These are phyloP conservation scores for Pleurotus tuber-regium DNA, from an alignment of 768 basidiomycete species.

Conservation along the genomic window DNA sequence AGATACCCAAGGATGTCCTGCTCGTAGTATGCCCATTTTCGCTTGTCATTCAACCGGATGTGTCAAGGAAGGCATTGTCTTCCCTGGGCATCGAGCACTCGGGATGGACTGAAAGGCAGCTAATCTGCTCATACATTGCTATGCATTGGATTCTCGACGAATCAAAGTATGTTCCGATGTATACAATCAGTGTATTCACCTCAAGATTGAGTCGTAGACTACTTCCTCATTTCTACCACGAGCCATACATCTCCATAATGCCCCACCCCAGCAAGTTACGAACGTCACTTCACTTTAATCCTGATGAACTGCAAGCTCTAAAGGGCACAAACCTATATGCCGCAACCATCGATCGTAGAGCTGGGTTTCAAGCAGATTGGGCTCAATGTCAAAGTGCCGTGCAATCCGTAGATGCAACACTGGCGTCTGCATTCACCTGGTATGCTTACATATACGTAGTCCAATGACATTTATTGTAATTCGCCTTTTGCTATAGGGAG, in stretches of 20 bases:
- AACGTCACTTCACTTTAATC: conserved; percentile 74
- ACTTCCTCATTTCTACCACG: conserved; percentile 32
- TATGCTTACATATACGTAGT: conserved; percentile 28
- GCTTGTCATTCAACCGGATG: conserved; percentile 58
- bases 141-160: conserved; percentile 56
- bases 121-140: conserved; percentile 63
- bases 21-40: conserved; percentile 69
- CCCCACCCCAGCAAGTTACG: conserved; percentile 54
- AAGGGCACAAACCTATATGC: conserved; percentile 80
- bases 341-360: conserved; percentile 66
- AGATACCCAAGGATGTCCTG: conserved; percentile 46
- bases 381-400: conserved; percentile 44
- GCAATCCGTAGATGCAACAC: conserved; percentile 29
- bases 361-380: conserved; percentile 66
- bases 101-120: conserved; percentile 63
- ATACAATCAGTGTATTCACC: not conserved
- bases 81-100: conserved; percentile 21
- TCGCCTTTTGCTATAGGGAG: conserved; percentile 46
- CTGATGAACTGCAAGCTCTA: conserved; percentile 60
- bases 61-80: conserved; percentile 43
- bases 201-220: not conserved
- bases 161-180: conserved; percentile 27
- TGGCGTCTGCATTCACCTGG: conserved; percentile 66
- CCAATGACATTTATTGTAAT: conserved; percentile 3
- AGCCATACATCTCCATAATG: conserved; percentile 65